phyloP scores from a whole-genome alignment of 768 basidiomycete genomes.

The Lyophyllum atratum region DNA sequence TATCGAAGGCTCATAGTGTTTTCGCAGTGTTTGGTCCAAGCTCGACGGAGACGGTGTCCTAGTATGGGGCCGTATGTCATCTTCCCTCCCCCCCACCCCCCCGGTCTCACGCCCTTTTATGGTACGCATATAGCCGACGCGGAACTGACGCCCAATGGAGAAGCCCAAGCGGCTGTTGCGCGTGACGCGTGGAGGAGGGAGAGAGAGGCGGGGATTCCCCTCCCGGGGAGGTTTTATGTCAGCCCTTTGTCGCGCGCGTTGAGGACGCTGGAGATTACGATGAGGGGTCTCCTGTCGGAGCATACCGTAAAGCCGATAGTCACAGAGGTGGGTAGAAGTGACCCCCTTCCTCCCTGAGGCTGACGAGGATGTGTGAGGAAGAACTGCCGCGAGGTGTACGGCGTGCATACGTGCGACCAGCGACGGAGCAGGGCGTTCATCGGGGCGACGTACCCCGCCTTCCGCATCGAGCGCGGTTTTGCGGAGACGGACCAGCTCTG shows the following conservation, averaged over 20 bases:
- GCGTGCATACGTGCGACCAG: slow-evolving; percentile 73
- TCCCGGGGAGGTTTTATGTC: slow-evolving; percentile 58
- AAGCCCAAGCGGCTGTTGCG: slow-evolving; percentile 52
- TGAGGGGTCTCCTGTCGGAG: slow-evolving; percentile 32
- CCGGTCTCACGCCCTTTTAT: too few species aligned
- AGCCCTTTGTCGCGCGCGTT: slow-evolving; percentile 68
- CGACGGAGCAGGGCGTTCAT: slow-evolving; percentile 55
- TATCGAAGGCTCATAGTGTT: background rate
- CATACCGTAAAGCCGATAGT: slow-evolving; percentile 31
- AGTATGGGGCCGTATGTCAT: slow-evolving; percentile 70
- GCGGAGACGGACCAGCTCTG: slow-evolving; percentile 66
- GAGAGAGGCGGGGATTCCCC: slow-evolving; percentile 40
- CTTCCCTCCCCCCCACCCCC: too few species aligned
- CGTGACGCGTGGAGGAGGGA: slow-evolving; percentile 52
- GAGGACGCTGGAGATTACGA: slow-evolving; percentile 55
- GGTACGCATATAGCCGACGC: slow-evolving; percentile 58
- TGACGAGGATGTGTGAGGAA: slow-evolving; percentile 23
- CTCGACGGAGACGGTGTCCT: slow-evolving; percentile 65
- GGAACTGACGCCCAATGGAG: slow-evolving; percentile 58
- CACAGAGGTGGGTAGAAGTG: slow-evolving; percentile 47
- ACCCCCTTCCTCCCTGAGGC: background rate
- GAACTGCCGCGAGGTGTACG: slow-evolving; percentile 69
- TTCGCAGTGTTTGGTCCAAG: slow-evolving; percentile 59
- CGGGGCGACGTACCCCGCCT: slow-evolving; percentile 46
- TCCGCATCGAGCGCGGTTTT: slow-evolving; percentile 57